Conservation (phyloP, 805 yeast genomes). For the Ascoidea asiatica region DNA sequence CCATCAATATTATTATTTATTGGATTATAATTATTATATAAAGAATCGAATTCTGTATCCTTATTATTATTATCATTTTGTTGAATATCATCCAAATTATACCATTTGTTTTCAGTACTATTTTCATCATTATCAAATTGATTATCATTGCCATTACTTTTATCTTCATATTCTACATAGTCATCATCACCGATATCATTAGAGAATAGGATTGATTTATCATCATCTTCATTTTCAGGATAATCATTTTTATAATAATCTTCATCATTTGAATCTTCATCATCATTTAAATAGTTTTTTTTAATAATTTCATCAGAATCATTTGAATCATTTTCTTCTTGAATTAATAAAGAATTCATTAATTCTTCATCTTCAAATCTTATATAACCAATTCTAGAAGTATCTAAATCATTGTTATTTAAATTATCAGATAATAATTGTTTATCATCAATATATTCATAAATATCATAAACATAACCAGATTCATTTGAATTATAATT, state of each 20-base stretch:
- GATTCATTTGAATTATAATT: too few relatives aligned
- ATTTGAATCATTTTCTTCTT: slow-evolving; percentile 8
- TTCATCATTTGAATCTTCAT: slow-evolving; percentile 82
- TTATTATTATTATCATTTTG: background rate
- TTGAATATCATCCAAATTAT: background rate
- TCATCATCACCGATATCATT: slow-evolving; percentile 22
- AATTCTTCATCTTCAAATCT: slow-evolving; percentile 12
- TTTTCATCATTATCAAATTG: background rate
- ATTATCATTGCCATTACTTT: background rate
- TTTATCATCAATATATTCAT: background rate
- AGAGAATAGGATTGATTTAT: slow-evolving; percentile 20
- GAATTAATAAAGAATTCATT: slow-evolving; percentile 5
- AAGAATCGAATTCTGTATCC: background rate
- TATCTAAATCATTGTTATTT: background rate
- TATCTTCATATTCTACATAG: background rate
- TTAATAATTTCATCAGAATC: too few relatives aligned
- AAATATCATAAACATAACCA: background rate
- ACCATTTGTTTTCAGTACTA: background rate
- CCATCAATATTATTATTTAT: background rate
- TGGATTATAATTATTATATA: too few relatives aligned
- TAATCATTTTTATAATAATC: slow-evolving; percentile 84
- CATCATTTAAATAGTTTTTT: too few relatives aligned
- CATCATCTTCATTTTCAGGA: slow-evolving; percentile 84
- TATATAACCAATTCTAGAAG: background rate
- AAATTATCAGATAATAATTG: too few relatives aligned